Percentiles rank a stretch among this genome's conserved stretches.
Evolutionary conservation across 441 rosid species (phyloP).

Genomic region (Brassica hybrid): DNA sequence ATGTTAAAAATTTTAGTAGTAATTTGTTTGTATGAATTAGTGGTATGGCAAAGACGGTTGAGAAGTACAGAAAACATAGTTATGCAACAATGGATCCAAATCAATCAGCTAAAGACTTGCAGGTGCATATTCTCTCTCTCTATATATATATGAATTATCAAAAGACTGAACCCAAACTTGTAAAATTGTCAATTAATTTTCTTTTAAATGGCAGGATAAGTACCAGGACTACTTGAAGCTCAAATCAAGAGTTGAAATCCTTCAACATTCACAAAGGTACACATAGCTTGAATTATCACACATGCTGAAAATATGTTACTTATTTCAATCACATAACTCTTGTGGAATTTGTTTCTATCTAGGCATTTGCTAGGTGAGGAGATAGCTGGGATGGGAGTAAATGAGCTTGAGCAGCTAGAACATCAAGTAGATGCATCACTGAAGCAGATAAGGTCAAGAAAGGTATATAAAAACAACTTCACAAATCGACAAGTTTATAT

Average conservation of each 20-base stretch:
- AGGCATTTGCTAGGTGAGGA: slow-evolving; percentile 71
- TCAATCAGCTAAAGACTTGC: slow-evolving; percentile 53
- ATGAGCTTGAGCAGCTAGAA: slow-evolving; percentile 65
- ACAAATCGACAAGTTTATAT: not conserved
- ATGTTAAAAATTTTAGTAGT: not conserved
- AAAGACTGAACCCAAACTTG: slow-evolving; percentile 10
- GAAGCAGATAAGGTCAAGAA: slow-evolving; percentile 57
- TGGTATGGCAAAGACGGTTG: slow-evolving; percentile 68
- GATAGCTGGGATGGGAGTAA: slow-evolving; percentile 48
- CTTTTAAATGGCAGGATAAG: slow-evolving; percentile 45
- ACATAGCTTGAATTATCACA: not conserved
- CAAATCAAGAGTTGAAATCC: slow-evolving; percentile 56
- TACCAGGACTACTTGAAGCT: slow-evolving; percentile 64
- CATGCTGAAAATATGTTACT: not conserved
- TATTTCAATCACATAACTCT: not conserved
- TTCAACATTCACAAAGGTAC: slow-evolving; percentile 66
- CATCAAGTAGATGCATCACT: slow-evolving; percentile 58
- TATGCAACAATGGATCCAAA: slow-evolving; percentile 55
- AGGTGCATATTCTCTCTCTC: slow-evolving; percentile 46
- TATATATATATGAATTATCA: slow-evolving; percentile 14
- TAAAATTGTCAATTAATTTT: not conserved
- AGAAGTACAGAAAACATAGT: slow-evolving; percentile 65
- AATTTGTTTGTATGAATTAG: slow-evolving; percentile 27
- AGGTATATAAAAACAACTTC: slow-evolving; percentile 43
- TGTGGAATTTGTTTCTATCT: slow-evolving; percentile 6